Conservation (phyloP, 305 asterid genomes). For the Fraxinus platypoda region DNA sequence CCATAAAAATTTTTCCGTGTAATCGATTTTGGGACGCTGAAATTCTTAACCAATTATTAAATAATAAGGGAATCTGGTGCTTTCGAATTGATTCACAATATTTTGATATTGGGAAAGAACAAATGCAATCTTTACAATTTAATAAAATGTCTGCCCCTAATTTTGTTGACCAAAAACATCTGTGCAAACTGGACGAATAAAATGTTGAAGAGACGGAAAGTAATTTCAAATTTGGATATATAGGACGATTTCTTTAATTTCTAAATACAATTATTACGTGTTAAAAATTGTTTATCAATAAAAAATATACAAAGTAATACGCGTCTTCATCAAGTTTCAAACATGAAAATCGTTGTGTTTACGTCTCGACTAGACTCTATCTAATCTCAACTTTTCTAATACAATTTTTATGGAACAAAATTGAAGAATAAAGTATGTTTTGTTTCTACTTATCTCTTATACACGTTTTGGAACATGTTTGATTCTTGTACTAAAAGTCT, state of each 20-base stretch:
- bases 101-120: not conserved
- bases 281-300: no score
- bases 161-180: not conserved
- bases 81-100: not conserved
- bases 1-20: not conserved
- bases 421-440: not conserved
- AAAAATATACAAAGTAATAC: not conserved
- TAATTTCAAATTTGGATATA: not conserved
- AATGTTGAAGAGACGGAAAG: not conserved
- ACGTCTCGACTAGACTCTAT: not conserved
- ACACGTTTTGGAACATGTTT: not conserved
- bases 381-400: not conserved
- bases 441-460: not conserved
- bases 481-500: not conserved
- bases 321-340: not conserved
- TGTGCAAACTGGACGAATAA: not conserved
- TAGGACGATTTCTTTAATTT: not conserved
- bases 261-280: not conserved
- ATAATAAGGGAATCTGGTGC: not conserved
- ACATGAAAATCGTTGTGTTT: not conserved
- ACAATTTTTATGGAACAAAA: not conserved
- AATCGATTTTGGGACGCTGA: not conserved
- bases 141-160: not conserved
- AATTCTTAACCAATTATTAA: not conserved
- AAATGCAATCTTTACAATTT: not conserved